A percentile compares a stretch with the other conserved stretches of the same genome.
Evolutionary conservation across 116 monocot genomes (phyloP).

Genomic region (Phalaenopsis hybrid): DNA sequence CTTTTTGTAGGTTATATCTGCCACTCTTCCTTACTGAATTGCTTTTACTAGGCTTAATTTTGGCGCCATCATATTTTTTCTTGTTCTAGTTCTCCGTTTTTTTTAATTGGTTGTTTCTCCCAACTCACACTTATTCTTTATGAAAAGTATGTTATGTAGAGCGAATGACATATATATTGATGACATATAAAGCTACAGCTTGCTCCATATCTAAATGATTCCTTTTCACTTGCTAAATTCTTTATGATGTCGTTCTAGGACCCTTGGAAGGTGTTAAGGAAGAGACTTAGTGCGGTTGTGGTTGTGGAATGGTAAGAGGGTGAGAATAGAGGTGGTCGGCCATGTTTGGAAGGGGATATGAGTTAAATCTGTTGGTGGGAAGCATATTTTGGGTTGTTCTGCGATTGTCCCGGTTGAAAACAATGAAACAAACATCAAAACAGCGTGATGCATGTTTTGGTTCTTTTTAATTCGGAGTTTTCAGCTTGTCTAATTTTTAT

Average conservation of each 20-base stretch:
- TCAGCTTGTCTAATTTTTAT: no score
- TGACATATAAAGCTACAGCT: background rate
- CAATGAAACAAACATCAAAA: no score
- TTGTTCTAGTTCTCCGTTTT: background rate
- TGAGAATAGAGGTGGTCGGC: no score
- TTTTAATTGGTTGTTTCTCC: background rate
- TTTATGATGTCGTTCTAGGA: background rate
- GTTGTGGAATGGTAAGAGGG: no score
- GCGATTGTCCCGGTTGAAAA: no score
- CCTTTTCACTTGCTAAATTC: background rate
- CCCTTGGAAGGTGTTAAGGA: no score
- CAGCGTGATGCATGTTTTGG: no score
- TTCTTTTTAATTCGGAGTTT: no score
- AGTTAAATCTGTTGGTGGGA: no score
- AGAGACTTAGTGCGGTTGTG: no score
- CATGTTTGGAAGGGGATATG: no score
- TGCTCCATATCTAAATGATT: background rate
- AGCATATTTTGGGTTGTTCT: no score
- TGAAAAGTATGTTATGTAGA: background rate
- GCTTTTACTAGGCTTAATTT: conserved; percentile 1
- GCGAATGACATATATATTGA: background rate
- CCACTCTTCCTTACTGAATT: background rate
- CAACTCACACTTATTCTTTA: background rate
- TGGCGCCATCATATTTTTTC: background rate
- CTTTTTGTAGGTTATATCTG: background rate